Conservation (phyloP, 2,329 filamentous ascomycete species). For the Penicillium sp. region DNA sequence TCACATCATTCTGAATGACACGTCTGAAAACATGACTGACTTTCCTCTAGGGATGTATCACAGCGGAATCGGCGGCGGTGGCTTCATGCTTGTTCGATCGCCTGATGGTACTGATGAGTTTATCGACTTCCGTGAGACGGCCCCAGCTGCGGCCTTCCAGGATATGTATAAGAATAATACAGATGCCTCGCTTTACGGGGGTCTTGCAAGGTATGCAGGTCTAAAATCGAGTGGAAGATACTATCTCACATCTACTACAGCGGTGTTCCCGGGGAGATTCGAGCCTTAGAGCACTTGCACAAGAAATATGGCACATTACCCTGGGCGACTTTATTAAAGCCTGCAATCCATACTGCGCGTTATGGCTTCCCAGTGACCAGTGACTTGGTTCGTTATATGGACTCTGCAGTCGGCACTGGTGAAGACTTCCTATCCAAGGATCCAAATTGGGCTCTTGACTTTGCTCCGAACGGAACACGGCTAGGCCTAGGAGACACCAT, state of each 20-base stretch:
- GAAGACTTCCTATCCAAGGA: slow-evolving; percentile 74
- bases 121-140: slow-evolving; percentile 88
- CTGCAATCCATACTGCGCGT: slow-evolving; percentile 73
- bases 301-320: slow-evolving; percentile 61
- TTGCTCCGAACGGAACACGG: slow-evolving; percentile 79
- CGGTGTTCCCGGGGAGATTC: slow-evolving; percentile 64
- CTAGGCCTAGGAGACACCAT: slow-evolving; percentile 76
- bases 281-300: slow-evolving; percentile 80
- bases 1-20: not conserved
- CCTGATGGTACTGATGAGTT: slow-evolving; percentile 77
- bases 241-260: slow-evolving; percentile 36
- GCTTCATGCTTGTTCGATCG: slow-evolving; percentile 81
- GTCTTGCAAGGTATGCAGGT: slow-evolving; percentile 62
- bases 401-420: slow-evolving; percentile 50
- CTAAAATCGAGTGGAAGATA: not conserved
- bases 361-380: slow-evolving; percentile 73
- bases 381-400: slow-evolving; percentile 78
- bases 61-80: slow-evolving; percentile 82
- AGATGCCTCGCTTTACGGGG: slow-evolving; percentile 69
- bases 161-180: slow-evolving; percentile 83
- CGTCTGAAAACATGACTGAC: not conserved
- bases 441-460: slow-evolving; percentile 82
- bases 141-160: slow-evolving; percentile 77
- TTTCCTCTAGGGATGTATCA: slow-evolving; percentile 68
- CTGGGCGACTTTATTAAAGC: slow-evolving; percentile 73